Evolutionary conservation across 2,329 filamentous ascomycete genomes (phyloP).

Genomic region (Leptosphaerulina australis): DNA sequence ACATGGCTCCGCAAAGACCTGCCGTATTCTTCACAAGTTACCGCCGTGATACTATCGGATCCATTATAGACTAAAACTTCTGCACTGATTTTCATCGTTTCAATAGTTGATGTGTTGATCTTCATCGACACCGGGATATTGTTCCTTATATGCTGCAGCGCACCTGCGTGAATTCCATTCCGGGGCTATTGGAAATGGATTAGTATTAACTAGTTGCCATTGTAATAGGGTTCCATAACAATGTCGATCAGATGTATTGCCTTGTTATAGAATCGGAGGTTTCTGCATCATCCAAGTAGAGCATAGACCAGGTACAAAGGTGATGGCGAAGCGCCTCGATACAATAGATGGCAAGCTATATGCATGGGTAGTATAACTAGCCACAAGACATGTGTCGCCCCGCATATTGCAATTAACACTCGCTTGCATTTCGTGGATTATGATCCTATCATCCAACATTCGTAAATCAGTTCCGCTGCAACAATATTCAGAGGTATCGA

Average conservation of each 20-base stretch:
- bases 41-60: background rate
- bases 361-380: background rate
- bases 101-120: constrained; percentile 22
- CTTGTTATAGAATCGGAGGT: background rate
- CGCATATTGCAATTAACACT: background rate
- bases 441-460: background rate
- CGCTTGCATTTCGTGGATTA: background rate
- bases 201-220: background rate
- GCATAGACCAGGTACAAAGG: background rate
- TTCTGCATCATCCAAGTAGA: background rate
- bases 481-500: background rate
- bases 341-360: background rate
- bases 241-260: background rate
- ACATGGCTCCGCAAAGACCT: constrained; percentile 4
- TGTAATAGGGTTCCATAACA: background rate
- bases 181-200: too few species aligned
- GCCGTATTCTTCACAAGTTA: background rate
- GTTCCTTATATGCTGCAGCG: background rate
- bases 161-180: too few species aligned
- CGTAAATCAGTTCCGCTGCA: background rate
- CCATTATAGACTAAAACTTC: constrained; percentile 6
- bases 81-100: constrained; percentile 16
- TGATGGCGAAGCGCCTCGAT: background rate
- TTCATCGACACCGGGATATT: background rate
- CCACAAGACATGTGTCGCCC: background rate